phyloP scores from a whole-genome alignment of 176 grass and related monocot genomes.

The Hordeum marinum region DNA sequence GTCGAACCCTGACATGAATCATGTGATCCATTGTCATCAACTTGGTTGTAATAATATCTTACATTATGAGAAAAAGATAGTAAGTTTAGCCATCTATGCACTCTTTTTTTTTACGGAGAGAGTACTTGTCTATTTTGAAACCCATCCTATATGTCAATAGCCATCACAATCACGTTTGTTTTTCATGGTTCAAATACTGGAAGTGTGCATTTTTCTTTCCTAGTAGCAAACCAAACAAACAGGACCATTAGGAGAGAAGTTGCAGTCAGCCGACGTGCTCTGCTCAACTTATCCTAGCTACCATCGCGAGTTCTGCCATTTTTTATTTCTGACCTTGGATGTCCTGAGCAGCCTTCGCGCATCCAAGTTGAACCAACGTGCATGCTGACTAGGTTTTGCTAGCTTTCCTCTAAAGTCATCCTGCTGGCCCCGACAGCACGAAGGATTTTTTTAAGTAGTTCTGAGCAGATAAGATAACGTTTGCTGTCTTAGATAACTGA shows the following conservation, averaged over 20 bases:
- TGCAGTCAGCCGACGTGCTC: neutral
- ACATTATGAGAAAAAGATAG: too few species aligned
- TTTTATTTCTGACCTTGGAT: neutral
- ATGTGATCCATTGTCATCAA: neutral
- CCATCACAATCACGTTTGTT: neutral
- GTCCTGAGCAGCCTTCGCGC: neutral
- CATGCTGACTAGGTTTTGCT: neutral
- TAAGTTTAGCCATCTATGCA: too few species aligned
- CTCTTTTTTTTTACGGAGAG: too few species aligned
- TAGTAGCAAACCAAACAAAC: neutral
- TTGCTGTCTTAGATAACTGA: conserved; percentile 8
- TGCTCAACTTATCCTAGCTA: neutral
- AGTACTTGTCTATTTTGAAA: too few species aligned
- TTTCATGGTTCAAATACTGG: neutral
- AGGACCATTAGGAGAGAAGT: neutral
- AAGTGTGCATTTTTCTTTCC: neutral
- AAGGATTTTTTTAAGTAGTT: conserved; percentile 18
- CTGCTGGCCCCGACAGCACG: neutral
- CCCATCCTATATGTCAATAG: neutral
- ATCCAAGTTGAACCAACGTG: neutral
- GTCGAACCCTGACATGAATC: too few species aligned
- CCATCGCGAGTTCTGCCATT: neutral
- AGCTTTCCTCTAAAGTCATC: neutral
- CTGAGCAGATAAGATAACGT: conserved; percentile 21
- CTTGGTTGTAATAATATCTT: too few species aligned